Base-by-base conservation (phyloP, 2,329 filamentous ascomycete species). In the Helminthosporium solani region DNA sequence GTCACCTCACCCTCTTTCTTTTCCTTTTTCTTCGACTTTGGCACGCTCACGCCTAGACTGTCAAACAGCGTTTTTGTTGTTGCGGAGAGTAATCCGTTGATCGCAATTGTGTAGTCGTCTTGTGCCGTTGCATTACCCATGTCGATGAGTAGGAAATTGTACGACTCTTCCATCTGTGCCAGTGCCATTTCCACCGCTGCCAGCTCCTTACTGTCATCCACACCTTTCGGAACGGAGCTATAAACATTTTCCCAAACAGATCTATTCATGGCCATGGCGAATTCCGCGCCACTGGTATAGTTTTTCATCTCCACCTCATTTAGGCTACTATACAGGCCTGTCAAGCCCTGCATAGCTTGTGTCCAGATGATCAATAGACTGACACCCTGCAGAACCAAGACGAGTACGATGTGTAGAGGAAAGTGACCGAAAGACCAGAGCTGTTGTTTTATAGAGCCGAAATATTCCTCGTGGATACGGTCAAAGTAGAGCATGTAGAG, bases 401-500 rank as follows among this genome's bases (percentile, higher is more conserved):
- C 58, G 16, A 66, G 47, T 8, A 53, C 51, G 3, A 60, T 48
- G 48, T 69, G 64, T 1, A 69, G 52, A 3, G 64, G 63, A 48
- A 66, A 66, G 47, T 69, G 65, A 3, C 59, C 35, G 18, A 63
- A 60, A 5, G 54, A 53, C 64, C 64, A 68, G 11, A 63, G 39
- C 43, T 68, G 66, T 42, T 68, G 66, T 23, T 60, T 61, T 46
- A 67, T 66, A 33, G 49, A 58, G 33, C 64, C 64, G 18, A 67
- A 68, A 37, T 67, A 63, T 12, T 60, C 53, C 33, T 65, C 56
- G 3, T 58, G 54, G 20, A 66, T 47, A 20, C 57, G 57, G 41
- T 68, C 66, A 33, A 68, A 68, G 56, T 68, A 68, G 20, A 67
- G 50, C 58, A 66, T 63, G 54, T 64, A 68, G 3, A 68, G 50